Percentiles rank a stretch among this genome's conserved stretches.
Conservation (phyloP, 768 basidiomycete genomes). For the Lactarius tabidus region DNA sequence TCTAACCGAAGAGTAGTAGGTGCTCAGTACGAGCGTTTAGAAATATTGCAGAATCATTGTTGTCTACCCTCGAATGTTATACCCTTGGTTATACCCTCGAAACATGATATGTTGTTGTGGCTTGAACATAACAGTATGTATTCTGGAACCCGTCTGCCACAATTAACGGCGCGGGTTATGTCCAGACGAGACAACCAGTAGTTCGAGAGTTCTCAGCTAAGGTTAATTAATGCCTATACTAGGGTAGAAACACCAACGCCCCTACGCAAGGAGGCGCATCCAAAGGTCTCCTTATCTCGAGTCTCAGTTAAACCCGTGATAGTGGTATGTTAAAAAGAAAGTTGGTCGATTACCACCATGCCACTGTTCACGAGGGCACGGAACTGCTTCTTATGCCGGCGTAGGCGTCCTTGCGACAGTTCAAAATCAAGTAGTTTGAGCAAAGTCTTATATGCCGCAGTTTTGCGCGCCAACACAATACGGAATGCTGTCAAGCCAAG, state of each 20-base stretch:
- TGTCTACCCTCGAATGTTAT: neutral
- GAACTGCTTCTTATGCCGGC: conserved; percentile 44
- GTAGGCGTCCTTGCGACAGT: conserved; percentile 44
- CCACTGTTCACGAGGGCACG: conserved; percentile 46
- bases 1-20: neutral
- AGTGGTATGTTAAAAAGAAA: conserved; percentile 25
- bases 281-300: neutral
- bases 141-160: too few species aligned
- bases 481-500: conserved; percentile 79
- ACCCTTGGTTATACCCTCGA: neutral
- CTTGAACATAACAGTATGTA: neutral
- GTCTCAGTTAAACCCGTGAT: neutral
- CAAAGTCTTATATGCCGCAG: conserved; percentile 44
- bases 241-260: too few species aligned
- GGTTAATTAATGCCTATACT: neutral
- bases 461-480: conserved; percentile 53
- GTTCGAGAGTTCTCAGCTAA: neutral
- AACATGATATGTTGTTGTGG: neutral
- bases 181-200: neutral
- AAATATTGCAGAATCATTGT: neutral
- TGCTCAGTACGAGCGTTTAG: neutral
- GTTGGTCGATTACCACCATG: conserved; percentile 29
- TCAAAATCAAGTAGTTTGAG: conserved; percentile 49
- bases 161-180: too few species aligned
- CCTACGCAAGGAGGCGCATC: neutral